Evolutionary conservation across 306 rosid genomes (phyloP).

Genomic region (Cyamopsis tetragonoloba): DNA sequence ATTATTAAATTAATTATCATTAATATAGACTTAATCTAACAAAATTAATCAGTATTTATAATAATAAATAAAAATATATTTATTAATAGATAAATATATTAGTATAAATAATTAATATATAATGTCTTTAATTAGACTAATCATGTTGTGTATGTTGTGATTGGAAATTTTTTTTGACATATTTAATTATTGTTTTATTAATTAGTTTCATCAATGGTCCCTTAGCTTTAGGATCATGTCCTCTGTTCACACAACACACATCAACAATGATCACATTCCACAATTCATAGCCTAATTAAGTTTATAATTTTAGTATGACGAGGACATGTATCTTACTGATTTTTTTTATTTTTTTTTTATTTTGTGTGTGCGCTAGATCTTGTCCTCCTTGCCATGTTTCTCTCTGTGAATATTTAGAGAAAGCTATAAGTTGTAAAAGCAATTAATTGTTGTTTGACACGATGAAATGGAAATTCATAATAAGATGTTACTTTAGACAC

Average conservation of each 20-base stretch:
- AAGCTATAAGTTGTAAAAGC: not conserved
- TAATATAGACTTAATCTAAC: too few relatives aligned
- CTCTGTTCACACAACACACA: slow-evolving; percentile 25
- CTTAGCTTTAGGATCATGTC: slow-evolving; percentile 52
- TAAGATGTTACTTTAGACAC: too few relatives aligned
- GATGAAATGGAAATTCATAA: too few relatives aligned
- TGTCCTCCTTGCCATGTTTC: not conserved
- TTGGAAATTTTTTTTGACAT: not conserved
- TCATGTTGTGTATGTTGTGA: not conserved
- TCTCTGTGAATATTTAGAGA: not conserved
- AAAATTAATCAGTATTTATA: too few relatives aligned
- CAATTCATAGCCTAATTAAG: not conserved
- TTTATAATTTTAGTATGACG: slow-evolving; percentile 1
- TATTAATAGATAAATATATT: too few relatives aligned
- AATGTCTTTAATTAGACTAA: too few relatives aligned
- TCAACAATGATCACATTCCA: slow-evolving; percentile 23
- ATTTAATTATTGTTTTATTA: not conserved
- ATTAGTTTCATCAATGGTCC: slow-evolving; percentile 29
- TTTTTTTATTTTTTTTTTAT: not conserved
- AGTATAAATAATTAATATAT: too few relatives aligned
- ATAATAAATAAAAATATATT: too few relatives aligned
- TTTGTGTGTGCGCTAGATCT: not conserved
- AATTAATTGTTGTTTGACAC: too few relatives aligned
- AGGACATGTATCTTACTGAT: not conserved
- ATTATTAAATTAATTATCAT: too few relatives aligned